Evolutionary conservation across 768 basidiomycete species (phyloP), one percentile per base, ranked within the genome.

Genomic region (Lepiota subincarnata): DNA sequence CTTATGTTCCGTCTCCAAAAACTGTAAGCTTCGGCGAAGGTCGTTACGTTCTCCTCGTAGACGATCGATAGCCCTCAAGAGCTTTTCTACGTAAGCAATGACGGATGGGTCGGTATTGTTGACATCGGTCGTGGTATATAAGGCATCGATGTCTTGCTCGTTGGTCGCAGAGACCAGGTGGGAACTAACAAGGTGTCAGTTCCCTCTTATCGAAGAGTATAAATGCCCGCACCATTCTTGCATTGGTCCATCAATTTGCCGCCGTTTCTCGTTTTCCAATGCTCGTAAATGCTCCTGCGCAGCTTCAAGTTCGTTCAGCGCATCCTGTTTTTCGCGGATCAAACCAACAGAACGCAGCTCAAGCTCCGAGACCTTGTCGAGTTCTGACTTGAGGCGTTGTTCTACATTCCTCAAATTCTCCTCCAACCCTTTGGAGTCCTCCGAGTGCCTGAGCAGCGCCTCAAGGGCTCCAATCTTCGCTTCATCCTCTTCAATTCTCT

Each of bases 401-500:
- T 77, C 75, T 14, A 71, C 56, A 11, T 62, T 60, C 41, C 69
- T 68, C 37, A 82, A 57, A 42, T 70, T 76, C 31, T 75, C 70
- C 54, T 73, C 70, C 55, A 70, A 62, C n/a, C 63, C 58, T 53
- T 73, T 66, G 8, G 70, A 51, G 41, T 73, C 65, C 19, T 73
- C 68, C n/a, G 70, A 62, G 26, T 74, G 74, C 19, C 70, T 64
- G 2, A 80, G 62, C 65, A 80, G 66, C 41, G 64, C 67, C 62
- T 87, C 82, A 52, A 89, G 62, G 2, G 80, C 76, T 2, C 70
- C 67, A 34, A 88, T 83, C 66, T 82, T 86, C 4, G 79, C 81
- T 44, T 83, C 83, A 57, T 89, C 86, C 60, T 87, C 85, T 40
- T 89, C 86, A 24, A 90, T 81, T 57, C 88, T 74, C 65, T 76